Evolutionary conservation across 148 eudicot species (phyloP).

Genomic region (Dianthus caryophyllus): DNA sequence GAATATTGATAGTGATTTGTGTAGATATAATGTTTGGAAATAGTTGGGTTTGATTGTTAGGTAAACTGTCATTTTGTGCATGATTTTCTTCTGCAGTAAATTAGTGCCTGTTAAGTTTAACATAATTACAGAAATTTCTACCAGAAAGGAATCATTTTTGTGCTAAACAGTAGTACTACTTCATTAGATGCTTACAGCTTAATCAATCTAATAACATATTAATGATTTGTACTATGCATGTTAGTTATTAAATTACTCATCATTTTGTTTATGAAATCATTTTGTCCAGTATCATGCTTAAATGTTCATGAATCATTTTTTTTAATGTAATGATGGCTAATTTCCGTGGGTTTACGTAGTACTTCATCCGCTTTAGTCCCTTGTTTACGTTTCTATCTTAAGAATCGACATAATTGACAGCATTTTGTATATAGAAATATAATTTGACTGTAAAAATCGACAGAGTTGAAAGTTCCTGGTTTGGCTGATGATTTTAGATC

Average conservation of each 20-base stretch:
- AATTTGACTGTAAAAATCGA: no score
- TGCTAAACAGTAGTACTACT: not conserved
- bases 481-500: no score
- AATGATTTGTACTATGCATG: not conserved
- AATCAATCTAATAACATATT: constrained; percentile 3
- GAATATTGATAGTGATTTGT: no score
- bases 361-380: not conserved
- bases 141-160: constrained; percentile 11
- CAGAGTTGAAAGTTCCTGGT: no score
- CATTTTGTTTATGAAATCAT: no score
- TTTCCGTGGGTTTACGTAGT: not conserved
- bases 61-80: constrained; percentile 13
- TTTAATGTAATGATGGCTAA: not conserved
- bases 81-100: constrained; percentile 17
- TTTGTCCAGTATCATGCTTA: not conserved
- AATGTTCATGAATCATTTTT: constrained; percentile 9
- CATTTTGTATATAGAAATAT: no score
- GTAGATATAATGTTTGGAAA: not conserved
- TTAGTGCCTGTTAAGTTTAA: not conserved
- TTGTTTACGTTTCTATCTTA: no score
- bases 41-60: constrained; percentile 13
- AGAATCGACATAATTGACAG: no score
- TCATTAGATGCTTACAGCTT: not conserved
- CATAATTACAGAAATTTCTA: not conserved
- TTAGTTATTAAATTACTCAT: no score